A percentile compares a stretch with the other conserved stretches of the same genome.
These are phyloP conservation scores for Dothistroma pini DNA, from an alignment of 2,329 filamentous ascomycete species.

Conservation along the genomic window DNA sequence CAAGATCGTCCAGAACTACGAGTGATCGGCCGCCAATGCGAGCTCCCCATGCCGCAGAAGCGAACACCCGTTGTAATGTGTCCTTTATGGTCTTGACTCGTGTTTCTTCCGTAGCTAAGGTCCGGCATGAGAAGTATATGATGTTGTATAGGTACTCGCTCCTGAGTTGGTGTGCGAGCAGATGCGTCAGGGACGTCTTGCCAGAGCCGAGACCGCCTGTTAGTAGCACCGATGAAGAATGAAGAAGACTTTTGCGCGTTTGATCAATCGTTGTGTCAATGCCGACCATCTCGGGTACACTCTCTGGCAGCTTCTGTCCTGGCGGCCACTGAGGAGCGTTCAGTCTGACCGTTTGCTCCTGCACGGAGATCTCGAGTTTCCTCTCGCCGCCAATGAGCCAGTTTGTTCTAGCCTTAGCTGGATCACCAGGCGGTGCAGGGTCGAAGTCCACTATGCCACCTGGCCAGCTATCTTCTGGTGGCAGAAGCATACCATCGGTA, in stretches of 20 bases:
- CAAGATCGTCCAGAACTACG: conserved; percentile 87
- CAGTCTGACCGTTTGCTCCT: conserved; percentile 65
- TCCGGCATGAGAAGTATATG: conserved; percentile 81
- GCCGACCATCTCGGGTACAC: conserved; percentile 67
- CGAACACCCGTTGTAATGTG: conserved; percentile 76
- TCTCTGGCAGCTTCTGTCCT: conserved; percentile 52
- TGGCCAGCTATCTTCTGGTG: conserved; percentile 66
- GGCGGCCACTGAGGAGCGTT: conserved; percentile 50
- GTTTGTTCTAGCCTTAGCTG: conserved; percentile 45
- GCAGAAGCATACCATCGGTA: conserved; percentile 81
- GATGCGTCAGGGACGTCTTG: conserved; percentile 76
- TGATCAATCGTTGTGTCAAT: conserved; percentile 74
- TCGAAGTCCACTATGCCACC: conserved; percentile 82
- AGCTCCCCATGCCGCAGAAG: conserved; percentile 86
- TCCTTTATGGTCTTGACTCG: conserved; percentile 89
- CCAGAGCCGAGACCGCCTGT: conserved; percentile 87
- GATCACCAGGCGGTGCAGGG: conserved; percentile 47
- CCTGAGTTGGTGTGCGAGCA: conserved; percentile 70
- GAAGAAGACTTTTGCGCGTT: conserved; percentile 70
- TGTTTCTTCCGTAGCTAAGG: conserved; percentile 85
- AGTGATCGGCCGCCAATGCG: conserved; percentile 77
- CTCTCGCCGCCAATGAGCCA: conserved; percentile 80
- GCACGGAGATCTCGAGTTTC: conserved; percentile 70
- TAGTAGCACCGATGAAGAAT: conserved; percentile 83
- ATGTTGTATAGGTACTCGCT: conserved; percentile 73